A percentile compares a stretch with the other conserved stretches of the same genome.
phyloP scores from a whole-genome alignment of 129 eudicot species.

The Artemisia argyi region DNA sequence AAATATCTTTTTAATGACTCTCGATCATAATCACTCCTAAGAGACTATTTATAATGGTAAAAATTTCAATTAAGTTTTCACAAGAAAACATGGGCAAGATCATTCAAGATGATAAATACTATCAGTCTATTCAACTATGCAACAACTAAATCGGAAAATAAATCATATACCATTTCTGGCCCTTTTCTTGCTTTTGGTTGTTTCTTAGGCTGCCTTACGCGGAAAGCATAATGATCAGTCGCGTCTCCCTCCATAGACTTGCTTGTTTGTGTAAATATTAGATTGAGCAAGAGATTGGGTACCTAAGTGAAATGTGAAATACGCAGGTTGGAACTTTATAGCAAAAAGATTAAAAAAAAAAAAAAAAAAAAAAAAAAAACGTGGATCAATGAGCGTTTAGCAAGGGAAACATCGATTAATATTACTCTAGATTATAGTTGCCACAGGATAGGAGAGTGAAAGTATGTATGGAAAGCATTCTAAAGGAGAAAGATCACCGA shows the following conservation, averaged over 20 bases:
- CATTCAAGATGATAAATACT: neutral
- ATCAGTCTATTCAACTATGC: conserved; percentile 1
- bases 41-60: neutral
- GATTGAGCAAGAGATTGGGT: conserved; percentile 5
- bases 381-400: no score
- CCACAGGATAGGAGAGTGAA: no score
- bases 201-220: neutral
- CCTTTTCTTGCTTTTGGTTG: neutral
- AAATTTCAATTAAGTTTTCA: neutral
- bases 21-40: neutral
- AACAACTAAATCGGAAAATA: neutral
- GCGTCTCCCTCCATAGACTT: neutral
- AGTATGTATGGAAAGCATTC: no score
- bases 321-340: no score
- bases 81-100: neutral
- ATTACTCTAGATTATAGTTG: no score
- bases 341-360: no score
- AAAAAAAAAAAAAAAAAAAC: no score
- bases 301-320: conserved; percentile 6
- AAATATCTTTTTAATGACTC: neutral
- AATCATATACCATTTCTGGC: conserved; percentile 10
- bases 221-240: neutral
- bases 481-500: no score
- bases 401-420: no score
- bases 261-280: neutral